Base-by-base conservation (phyloP, 495 filamentous ascomycete species). In the Talaromyces borbonicus region DNA sequence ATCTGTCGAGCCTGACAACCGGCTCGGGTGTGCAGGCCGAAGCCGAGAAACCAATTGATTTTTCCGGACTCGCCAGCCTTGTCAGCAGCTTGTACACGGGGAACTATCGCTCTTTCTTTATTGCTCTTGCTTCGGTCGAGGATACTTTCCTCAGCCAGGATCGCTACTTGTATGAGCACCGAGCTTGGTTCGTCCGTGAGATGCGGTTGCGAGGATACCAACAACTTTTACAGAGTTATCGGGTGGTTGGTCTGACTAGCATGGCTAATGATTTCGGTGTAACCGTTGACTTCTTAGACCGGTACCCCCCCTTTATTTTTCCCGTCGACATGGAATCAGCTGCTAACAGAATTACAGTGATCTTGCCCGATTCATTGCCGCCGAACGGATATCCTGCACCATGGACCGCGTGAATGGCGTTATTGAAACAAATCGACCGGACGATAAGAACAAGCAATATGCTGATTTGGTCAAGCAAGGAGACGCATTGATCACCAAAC, bases 361-460 rank as follows among this genome's bases (percentile, higher is more conserved):
- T 58, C 77, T 98, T 44, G 87, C 89, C 60, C 94, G 89, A 61
- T 98, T 97, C 67, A 98, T 98, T 56, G 90, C 92, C 6, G 87
- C 80, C 50, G 86, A 89, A 66, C 82, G 92, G 56, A 85, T 98
- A 54, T 79, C 90, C 11, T 96, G 90, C 73, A 95, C 87, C 22
- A 96, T 98, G 54, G 92, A 98, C 69, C 87, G 92, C 37, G 93
- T 98, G 49, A 89, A 92, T 53, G 90, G 89, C 29, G 85, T 97
- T 57, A 96, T 98, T 56, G 93, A 97, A 73, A 98, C 90, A 20
- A 94, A 95, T 67, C 75, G 93, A 41, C 90, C 92, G 3, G 93
- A 96, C 58, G 88, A 95, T 63, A 97, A 97, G 78, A 95, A 96
- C 73, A 94, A 93, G 72, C 92, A 98, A 65, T 98, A 97, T 62